These are phyloP conservation scores for Ogataea ganodermae DNA, from an alignment of 805 yeast species.

Conservation along the genomic window DNA sequence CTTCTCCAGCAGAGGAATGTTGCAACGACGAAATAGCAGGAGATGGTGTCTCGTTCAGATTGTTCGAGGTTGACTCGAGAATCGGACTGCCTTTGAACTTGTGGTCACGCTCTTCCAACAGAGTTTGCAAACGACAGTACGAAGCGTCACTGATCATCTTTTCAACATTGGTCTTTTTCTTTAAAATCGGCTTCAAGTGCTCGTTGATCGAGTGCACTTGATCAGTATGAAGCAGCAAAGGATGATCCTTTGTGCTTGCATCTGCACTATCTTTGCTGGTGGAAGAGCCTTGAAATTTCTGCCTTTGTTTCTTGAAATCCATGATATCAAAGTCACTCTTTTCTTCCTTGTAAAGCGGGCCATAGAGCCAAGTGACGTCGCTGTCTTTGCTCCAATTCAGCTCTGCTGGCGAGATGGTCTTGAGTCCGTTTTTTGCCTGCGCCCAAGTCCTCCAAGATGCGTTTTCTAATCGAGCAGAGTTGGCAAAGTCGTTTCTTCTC, in stretches of 20 bases:
- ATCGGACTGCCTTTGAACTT: constrained; percentile 36
- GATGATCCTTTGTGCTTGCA: background rate
- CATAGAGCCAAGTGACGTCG: constrained; percentile 97
- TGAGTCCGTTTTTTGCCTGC: constrained; percentile 67
- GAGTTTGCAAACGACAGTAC: constrained; percentile 33
- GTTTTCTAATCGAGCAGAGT: constrained; percentile 74
- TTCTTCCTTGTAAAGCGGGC: constrained; percentile 55
- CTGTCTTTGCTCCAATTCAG: constrained; percentile 97
- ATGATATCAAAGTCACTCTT: constrained; percentile 22
- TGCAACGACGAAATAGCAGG: constrained; percentile 19
- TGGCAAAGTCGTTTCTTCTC: constrained; percentile 82
- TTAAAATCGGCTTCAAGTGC: constrained; percentile 78
- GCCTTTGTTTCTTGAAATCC: constrained; percentile 20
- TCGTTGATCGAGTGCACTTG: constrained; percentile 23
- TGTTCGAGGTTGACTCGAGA: constrained; percentile 31
- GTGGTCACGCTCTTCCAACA: constrained; percentile 34
- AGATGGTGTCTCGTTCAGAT: constrained; percentile 21
- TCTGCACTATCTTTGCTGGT: constrained; percentile 3
- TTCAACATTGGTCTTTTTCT: constrained; percentile 83
- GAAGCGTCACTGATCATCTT: constrained; percentile 66
- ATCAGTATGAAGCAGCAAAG: constrained; percentile 8
- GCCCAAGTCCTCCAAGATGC: constrained; percentile 99
- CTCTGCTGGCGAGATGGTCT: constrained; percentile 85
- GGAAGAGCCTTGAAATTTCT: constrained; percentile 7
- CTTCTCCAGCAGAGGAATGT: constrained; percentile 13